A percentile compares a stretch with the other conserved stretches of the same genome.
Conservation (phyloP, 1,284 basidiomycete species). For the Ustilago bromivora region DNA sequence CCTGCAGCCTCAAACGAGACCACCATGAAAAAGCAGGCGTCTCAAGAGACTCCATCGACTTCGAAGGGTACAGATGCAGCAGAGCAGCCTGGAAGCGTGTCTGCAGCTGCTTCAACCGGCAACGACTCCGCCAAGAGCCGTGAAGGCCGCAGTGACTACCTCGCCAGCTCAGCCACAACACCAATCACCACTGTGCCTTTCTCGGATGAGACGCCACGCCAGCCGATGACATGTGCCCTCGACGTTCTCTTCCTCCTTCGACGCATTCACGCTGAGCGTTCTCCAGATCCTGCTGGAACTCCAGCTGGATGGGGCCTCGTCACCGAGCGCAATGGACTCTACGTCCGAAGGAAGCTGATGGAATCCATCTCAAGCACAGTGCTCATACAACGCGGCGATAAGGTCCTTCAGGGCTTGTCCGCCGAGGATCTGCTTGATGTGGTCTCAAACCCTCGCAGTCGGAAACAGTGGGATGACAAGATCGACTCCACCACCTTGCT, state of each 20-base stretch:
- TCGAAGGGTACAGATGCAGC: background rate
- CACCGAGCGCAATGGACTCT: slow-evolving; percentile 80
- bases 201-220: slow-evolving; percentile 59
- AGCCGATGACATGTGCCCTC: slow-evolving; percentile 64
- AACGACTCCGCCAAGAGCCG: slow-evolving; percentile 9
- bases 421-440: slow-evolving; percentile 85
- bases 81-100: background rate
- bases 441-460: slow-evolving; percentile 76
- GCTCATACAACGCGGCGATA: slow-evolving; percentile 87
- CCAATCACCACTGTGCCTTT: slow-evolving; percentile 34
- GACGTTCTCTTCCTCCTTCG: slow-evolving; percentile 65
- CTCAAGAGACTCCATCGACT: background rate
- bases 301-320: slow-evolving; percentile 84
- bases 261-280: slow-evolving; percentile 64
- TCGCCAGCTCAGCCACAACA: slow-evolving; percentile 10
- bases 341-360: slow-evolving; percentile 81
- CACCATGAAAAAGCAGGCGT: slow-evolving; percentile 12
- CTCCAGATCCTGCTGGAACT: slow-evolving; percentile 70
- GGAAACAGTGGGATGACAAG: slow-evolving; percentile 86
- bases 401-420: slow-evolving; percentile 92
- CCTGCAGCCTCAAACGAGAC: background rate
- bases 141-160: slow-evolving; percentile 9
- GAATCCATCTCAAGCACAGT: slow-evolving; percentile 83
- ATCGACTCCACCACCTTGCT: slow-evolving; percentile 79
- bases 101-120: background rate